Evolutionary conservation across 768 basidiomycete genomes (phyloP), one percentile per base, ranked within the genome.

Genomic region (Porphyrellus cyaneotinctus): DNA sequence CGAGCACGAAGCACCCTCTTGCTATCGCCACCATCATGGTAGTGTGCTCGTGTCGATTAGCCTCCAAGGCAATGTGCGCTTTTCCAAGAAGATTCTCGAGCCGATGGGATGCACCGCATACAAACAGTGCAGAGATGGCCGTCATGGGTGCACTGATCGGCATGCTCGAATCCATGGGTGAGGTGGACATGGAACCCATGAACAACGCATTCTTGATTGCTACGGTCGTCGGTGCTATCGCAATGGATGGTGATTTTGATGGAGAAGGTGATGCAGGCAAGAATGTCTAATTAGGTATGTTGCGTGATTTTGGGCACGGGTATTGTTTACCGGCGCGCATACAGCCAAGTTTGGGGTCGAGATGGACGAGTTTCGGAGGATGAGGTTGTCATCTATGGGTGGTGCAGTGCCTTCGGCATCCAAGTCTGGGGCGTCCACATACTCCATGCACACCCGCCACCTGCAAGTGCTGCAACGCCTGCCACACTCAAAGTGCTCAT

Each of bases 111-210:
- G 97, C 63, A 73, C 74, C 15, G 95, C 46, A 77, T 82, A 6
- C 97, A 99, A 74, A 95, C 94, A 0, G 81, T 77, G 86, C 82
- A 0, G 85, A 88, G 68, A 98, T 95, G 10, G 97, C 91, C 11
- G 97, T 98, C 31, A 85, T 81, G 0, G 97, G 97, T 0, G 95
- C 95, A 4, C 85, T 88, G 0, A 78, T 99, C 44, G 84, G 85
- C 58, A 89, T 88, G 2, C 78, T 97, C 45, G 90, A 88, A 46
- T 49, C 60, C 0, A 58, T 63, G 52, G 66, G 66, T 9, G 80
- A 85, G 60, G 83, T 97, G 20, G 92, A 98, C 66, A 98, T 98
- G 97, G 93, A 97, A 70, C 85, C 87, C n/a, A 98, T 99, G 97
- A 99, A 97, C 8, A 95, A 99, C 68, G 97, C 95, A 20, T 99